Base-by-base conservation (phyloP, 2,329 filamentous ascomycete genomes). In the Seiridium unicorne region DNA sequence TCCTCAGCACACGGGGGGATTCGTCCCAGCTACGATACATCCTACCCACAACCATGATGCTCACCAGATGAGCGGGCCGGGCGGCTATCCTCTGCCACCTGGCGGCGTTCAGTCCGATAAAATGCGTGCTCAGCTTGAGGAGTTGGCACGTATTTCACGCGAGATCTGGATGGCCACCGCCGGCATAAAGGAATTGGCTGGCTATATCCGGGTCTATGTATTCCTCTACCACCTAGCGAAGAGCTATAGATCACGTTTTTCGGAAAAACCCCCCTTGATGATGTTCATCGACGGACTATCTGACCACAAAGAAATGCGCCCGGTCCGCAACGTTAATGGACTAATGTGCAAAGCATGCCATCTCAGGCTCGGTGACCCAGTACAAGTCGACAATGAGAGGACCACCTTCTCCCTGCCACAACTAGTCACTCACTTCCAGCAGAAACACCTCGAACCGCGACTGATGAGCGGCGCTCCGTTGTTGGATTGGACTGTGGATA, bases 131-230 rank as follows among this genome's bases (percentile, higher is more conserved):
- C 81, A 83, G 63, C 73, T 86, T 6, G 79, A 84, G 53, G 75
- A 81, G 51, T 74, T 91, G 61, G 80, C 81, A 8, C 77, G 74
- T 47, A 80, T 82, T 67, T 83, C 85, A 4, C 81, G 84, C 61
- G 83, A 86, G 32, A 73, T 89, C 42, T 93, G 89, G 89, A 82
- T 83, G 62, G 74, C 78, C 31, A 82, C 88, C 2, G 81, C 80
- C 6, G 79, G 80, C 3, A 77, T 91, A 63, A 84, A 84, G 65
- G 82, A 87, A 55, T 74, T 92, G 13, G 82, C 87, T 11, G 82
- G 83, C 44, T 83, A 82, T 61, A 79, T 91, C 51, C 85, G 86
- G 64, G 79, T 90, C 13, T 84, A 84, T 61, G 81, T 86, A 51
- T 77, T 90, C 8, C 80, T 93, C 47, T 80, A 89, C 68, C 86